Evolutionary conservation across 805 yeast species (phyloP), one percentile per base, ranked within the genome.

Genomic region (Lipomyces yamadae): DNA sequence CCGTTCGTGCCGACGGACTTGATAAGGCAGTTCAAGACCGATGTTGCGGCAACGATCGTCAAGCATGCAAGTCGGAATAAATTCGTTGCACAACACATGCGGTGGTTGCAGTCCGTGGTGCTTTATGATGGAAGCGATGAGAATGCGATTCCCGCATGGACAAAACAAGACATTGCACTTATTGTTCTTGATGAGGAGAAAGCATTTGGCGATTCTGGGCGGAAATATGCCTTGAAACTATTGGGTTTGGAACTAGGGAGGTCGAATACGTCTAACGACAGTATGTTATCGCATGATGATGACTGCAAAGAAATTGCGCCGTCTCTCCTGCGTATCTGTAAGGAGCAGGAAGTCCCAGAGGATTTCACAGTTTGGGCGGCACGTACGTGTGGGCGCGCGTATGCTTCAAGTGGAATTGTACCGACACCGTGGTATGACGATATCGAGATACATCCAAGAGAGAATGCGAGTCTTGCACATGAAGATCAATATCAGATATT

Each of bases 321-420:
- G 30, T 50, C 37, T 34, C 45, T 67, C 33, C 53, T 66, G 29
- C 30, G 37, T 32, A 8, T 62, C n/a, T 63, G 65, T 48, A 13
- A 53, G 18, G 54, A 30, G 15, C 54, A 58, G 11, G 42, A 60
- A 11, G 29, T 66, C 56, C 58, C 67, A 7, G 56, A 33, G 34
- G 68, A 54, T 11, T 68, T 68, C 56, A 15, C 48, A 7, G 7
- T 24, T 4, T 68, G 71, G 71, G 60, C 60, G 8, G 45, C 67
- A 1, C 56, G 50, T 13, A 56, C 67, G 2, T 63, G 67, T 55
- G 71, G 67, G 3, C 62, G 59, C 2, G 71, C 67, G 6, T 68
- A 68, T 37, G 63, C 67, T 10, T 37, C 62, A 7, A 39, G 33
- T 10, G 71, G 71, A 7, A 15, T 24, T 5, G 24, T 67, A 10